Evolutionary conservation across 2,329 filamentous ascomycete species (phyloP).

Genomic region (Hypoxylon sp.): DNA sequence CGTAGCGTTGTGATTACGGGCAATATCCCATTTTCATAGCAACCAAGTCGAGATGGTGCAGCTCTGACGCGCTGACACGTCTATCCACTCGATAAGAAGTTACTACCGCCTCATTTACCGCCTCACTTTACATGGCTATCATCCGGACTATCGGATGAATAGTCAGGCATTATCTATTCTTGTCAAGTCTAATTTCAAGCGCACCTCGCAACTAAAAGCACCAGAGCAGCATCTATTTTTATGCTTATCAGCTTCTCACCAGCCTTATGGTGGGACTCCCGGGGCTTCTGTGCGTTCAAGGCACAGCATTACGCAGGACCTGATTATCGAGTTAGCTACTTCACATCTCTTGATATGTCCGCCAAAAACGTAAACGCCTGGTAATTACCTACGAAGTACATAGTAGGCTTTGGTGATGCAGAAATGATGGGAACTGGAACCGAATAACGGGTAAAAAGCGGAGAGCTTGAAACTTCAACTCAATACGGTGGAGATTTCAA

Average conservation of each 20-base stretch:
- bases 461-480: conserved; percentile 8
- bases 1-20: background rate
- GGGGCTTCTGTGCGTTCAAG: no score
- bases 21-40: no score
- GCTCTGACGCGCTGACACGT: no score
- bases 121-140: no score
- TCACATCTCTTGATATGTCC: background rate
- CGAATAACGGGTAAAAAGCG: background rate
- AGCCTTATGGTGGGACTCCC: no score
- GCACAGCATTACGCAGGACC: background rate
- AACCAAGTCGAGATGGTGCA: no score
- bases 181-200: background rate
- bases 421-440: background rate
- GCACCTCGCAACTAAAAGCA: background rate
- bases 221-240: background rate
- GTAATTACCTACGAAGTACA: no score
- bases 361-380: background rate
- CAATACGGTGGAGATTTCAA: conserved; percentile 16
- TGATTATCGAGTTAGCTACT: background rate
- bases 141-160: background rate
- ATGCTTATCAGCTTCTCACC: background rate
- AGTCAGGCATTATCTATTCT: background rate
- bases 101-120: background rate
- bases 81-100: background rate
- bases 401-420: background rate